These are phyloP conservation scores for Besnoitia besnoiti DNA, from an alignment of 169 alveolate species.

Conservation along the genomic window DNA sequence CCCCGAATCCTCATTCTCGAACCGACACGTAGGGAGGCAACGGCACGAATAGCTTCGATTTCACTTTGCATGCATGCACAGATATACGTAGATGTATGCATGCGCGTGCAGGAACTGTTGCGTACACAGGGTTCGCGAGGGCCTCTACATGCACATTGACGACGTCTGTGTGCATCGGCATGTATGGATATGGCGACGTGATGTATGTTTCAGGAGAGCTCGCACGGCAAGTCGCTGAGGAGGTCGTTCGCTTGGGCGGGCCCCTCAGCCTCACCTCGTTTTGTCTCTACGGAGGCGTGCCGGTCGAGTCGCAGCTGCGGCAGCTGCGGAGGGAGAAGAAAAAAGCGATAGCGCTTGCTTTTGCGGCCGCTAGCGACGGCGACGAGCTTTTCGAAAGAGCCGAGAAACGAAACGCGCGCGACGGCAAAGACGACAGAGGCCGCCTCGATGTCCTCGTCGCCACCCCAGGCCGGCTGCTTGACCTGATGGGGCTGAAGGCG, in stretches of 20 bases:
- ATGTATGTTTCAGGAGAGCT: constrained; percentile 31
- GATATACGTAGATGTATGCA: neutral
- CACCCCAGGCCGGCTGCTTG: constrained; percentile 52
- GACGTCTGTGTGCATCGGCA: neutral
- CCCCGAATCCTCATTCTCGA: constrained; percentile 4
- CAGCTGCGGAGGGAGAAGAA: constrained; percentile 27
- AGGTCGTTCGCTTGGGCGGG: constrained; percentile 47
- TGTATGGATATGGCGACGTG: neutral
- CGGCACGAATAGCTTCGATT: neutral
- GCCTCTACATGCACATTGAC: neutral
- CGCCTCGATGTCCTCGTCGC: constrained; percentile 41
- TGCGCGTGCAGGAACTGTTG: neutral
- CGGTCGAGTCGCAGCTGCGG: constrained; percentile 19
- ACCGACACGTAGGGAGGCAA: neutral
- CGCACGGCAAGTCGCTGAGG: constrained; percentile 55
- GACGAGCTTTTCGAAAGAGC: neutral
- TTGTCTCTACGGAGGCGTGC: constrained; percentile 38
- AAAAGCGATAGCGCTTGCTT: neutral
- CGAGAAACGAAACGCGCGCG: neutral
- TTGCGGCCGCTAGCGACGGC: neutral
- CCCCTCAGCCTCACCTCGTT: constrained; percentile 23
- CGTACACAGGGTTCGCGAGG: no score
- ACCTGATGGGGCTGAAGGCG: constrained; percentile 27
- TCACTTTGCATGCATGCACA: neutral
- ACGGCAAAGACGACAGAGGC: neutral